A percentile compares a stretch with the other conserved stretches of the same genome.
These are phyloP conservation scores for Ceratobasidium papillatum DNA, from an alignment of 1,284 basidiomycete genomes.

Conservation along the genomic window DNA sequence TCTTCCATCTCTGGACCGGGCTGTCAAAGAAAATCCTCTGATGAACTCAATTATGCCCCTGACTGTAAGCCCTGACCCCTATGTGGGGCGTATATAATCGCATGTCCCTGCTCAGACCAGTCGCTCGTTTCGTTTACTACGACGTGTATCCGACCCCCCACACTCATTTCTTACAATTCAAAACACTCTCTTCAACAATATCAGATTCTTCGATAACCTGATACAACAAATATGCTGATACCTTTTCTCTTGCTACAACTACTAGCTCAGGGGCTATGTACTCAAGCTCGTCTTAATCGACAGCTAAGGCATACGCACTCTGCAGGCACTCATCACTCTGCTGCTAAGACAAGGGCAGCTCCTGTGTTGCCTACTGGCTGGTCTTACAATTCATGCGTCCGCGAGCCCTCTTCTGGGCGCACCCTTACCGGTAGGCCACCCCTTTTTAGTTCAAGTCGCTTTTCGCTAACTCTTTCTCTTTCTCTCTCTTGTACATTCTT, in stretches of 20 bases:
- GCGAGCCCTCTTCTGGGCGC: slow-evolving; percentile 36
- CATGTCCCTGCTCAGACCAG: too few species aligned
- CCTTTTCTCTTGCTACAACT: background rate
- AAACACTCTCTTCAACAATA: too few species aligned
- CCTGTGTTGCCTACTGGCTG: slow-evolving; percentile 38
- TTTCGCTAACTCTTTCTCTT: background rate
- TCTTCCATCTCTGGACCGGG: too few species aligned
- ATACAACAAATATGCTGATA: background rate
- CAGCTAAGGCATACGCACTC: background rate
- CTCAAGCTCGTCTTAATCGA: background rate
- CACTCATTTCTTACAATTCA: too few species aligned
- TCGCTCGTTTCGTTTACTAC: too few species aligned
- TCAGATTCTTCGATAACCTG: background rate
- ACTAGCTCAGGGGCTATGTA: background rate
- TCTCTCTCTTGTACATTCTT: too few species aligned
- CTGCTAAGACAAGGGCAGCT: background rate
- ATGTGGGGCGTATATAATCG: too few species aligned
- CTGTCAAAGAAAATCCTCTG: too few species aligned
- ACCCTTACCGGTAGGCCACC: slow-evolving; percentile 5
- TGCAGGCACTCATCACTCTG: background rate
- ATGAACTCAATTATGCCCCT: too few species aligned
- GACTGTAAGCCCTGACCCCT: too few species aligned
- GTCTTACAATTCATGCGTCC: slow-evolving; percentile 39
- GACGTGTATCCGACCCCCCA: too few species aligned
- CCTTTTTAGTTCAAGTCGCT: background rate